phyloP scores from a whole-genome alignment of 2,329 filamentous ascomycete genomes.

The Gliomastix tumulicola region DNA sequence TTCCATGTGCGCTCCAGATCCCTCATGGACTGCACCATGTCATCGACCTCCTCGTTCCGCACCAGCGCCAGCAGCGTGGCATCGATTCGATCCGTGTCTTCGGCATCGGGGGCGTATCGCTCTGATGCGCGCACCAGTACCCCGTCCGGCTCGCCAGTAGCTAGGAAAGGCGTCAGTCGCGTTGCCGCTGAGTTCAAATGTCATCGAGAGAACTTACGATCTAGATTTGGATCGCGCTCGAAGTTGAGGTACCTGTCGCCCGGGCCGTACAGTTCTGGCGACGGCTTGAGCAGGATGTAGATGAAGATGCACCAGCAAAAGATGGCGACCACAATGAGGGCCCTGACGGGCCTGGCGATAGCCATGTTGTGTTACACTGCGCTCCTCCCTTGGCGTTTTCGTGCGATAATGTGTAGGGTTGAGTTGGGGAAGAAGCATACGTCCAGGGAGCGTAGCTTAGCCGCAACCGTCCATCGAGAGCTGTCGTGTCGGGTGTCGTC shows the following conservation, averaged over 20 bases:
- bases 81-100: slow-evolving; percentile 78
- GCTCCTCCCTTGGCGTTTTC: too few species aligned
- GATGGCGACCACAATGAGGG: slow-evolving; percentile 64
- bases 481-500: too few species aligned
- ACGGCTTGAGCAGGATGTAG: slow-evolving; percentile 63
- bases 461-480: too few species aligned
- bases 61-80: slow-evolving; percentile 89
- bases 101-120: slow-evolving; percentile 70
- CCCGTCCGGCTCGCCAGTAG: slow-evolving; percentile 76
- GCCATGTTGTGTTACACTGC: too few species aligned
- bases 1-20: slow-evolving; percentile 97
- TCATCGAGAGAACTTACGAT: too few species aligned
- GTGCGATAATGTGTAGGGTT: too few species aligned
- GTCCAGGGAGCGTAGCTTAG: too few species aligned
- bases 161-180: slow-evolving; percentile 33
- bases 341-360: slow-evolving; percentile 76
- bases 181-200: neutral
- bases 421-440: too few species aligned
- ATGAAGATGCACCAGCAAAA: slow-evolving; percentile 73
- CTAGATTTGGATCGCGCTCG: slow-evolving; percentile 76
- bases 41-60: slow-evolving; percentile 80
- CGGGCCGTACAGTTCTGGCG: slow-evolving; percentile 34
- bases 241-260: slow-evolving; percentile 45
- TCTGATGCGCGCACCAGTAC: slow-evolving; percentile 65
- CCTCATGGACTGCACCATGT: slow-evolving; percentile 79